Base-by-base conservation (phyloP, 2,329 filamentous ascomycete genomes). In the Dactylellina leptospora region DNA sequence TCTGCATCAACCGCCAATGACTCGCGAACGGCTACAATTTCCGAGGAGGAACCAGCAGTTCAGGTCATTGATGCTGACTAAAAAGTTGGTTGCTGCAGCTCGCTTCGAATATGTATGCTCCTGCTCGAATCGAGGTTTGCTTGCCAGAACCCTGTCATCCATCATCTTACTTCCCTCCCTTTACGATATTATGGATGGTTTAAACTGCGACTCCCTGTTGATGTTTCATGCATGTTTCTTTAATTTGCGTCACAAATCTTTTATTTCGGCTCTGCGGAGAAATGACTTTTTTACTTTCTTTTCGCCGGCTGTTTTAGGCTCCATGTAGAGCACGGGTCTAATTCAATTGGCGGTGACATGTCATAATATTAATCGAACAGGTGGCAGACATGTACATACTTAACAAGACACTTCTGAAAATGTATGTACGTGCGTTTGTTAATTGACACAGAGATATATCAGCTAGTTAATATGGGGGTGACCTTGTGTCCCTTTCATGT, bases 191-290 rank as follows among this genome's bases (percentile, higher is more conserved):
- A 10, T 28, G 9, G 20, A 23, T 47, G 13, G n/a, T 8, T 47
- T n/a, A 4, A 2, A 13, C 23, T 27, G 23, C n/a, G 45, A 50
- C 30, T n/a, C 45, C 23, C 30, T 50, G 45, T 20, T 16, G 13
- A 4, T 27, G 22, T 28, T 28, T 50, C 22, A 50, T 50, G 45
- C 45, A 50, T 28, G 45, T 45, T 45, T 45, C 42, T 22, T 5
- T 20, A 10, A 22, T 23, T 23, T 45, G 23, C 9, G 9, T n/a
- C n/a, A n/a, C n/a, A 13, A 8, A n/a, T 28, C 30, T 10, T 50
- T n/a, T 50, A 50, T 50, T 28, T 50, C 45, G 45, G 45, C 4
- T 28, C 10, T 50, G 6, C 45, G 45, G 45, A 50, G 45, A 28
- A 28, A 50, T 8, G n/a, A n/a, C n/a, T n/a, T n/a, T n/a, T n/a